Evolutionary conservation across 495 filamentous ascomycete species (phyloP), one percentile per base, ranked within the genome.

Genomic region (Aspergillus cavernicola): DNA sequence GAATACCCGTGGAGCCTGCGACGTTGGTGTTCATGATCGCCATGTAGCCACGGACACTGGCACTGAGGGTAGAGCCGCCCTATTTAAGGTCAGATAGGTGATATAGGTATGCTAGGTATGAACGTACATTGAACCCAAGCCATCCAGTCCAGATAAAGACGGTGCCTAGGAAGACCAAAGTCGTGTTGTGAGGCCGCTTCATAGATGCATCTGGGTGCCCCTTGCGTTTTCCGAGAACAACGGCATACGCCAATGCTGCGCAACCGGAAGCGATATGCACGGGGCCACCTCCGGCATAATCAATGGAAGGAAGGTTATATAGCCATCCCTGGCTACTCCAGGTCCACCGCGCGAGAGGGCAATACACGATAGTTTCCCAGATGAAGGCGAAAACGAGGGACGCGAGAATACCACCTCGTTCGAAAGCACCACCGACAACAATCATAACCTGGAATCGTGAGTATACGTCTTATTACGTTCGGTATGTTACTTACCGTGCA

Each of bases 11-110:
- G 42, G 68, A 77, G 0, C 78, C 82, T 12, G 82, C 80, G 7
- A 77, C 76, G 60, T 84, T 83, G 64, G 81, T 85, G 66, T 84
- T 84, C 68, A 84, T 81, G 29, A 73, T 73, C 22, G 79, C 81
- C 20, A 79, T 57, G 71, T 84, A 78, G 6, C 80, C 74, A 41
- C 83, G 73, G 26, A 86, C 66, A 18, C 68, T 77, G 3, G 76
- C 80, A 58, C 78, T 80, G 4, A 86, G 73, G 39, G 79, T 77
- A 1, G 74, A 78, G 13, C 82, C 83, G 15, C 82, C 82, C 70
- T 74, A 22, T 46, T 8, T 50, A 32, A 39, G 10, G 29, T 56
- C 29, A 59, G 33, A 29, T 9, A 24, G 23, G 11, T 6, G 9
- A 29, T 5, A 22, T 39, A n/a, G n/a, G n/a, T n/a, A n/a, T n/a